phyloP scores from a whole-genome alignment of 768 basidiomycete genomes.

The Mycena metata region DNA sequence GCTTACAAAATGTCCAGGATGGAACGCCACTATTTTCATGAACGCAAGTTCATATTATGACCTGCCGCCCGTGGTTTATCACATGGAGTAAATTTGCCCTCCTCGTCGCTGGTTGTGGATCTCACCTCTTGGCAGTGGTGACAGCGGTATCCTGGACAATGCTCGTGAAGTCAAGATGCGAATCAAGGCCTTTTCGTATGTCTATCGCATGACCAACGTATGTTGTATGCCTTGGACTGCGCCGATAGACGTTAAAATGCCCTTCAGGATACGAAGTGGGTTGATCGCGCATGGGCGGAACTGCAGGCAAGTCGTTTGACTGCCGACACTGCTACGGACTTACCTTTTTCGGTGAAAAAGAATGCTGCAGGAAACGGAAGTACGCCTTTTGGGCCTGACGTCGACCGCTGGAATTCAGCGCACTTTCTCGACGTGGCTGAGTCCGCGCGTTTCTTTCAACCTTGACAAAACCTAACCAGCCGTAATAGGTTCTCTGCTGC shows the following conservation, averaged over 20 bases:
- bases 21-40: slow-evolving; percentile 92
- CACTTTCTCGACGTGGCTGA: slow-evolving; percentile 97
- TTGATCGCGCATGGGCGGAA: slow-evolving; percentile 87
- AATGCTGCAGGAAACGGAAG: slow-evolving; percentile 83
- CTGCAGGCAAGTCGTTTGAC: slow-evolving; percentile 69
- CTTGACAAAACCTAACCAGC: too few relatives aligned
- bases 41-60: slow-evolving; percentile 84
- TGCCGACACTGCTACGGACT: not conserved
- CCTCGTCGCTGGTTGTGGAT: not conserved
- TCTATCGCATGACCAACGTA: slow-evolving; percentile 77
- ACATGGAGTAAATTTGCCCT: slow-evolving; percentile 63
- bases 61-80: slow-evolving; percentile 76
- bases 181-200: slow-evolving; percentile 94
- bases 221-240: slow-evolving; percentile 40
- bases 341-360: slow-evolving; percentile 41
- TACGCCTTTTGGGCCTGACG: slow-evolving; percentile 73
- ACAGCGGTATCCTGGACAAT: slow-evolving; percentile 92
- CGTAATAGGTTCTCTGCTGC: slow-evolving; percentile 88
- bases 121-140: slow-evolving; percentile 53
- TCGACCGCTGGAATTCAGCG: slow-evolving; percentile 83
- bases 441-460: too few relatives aligned
- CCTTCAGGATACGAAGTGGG: slow-evolving; percentile 64
- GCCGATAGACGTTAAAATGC: slow-evolving; percentile 71
- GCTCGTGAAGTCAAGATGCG: slow-evolving; percentile 93
- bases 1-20: slow-evolving; percentile 49